Conservation (phyloP, 495 filamentous ascomycete species). For the Neurospora cerealis region DNA sequence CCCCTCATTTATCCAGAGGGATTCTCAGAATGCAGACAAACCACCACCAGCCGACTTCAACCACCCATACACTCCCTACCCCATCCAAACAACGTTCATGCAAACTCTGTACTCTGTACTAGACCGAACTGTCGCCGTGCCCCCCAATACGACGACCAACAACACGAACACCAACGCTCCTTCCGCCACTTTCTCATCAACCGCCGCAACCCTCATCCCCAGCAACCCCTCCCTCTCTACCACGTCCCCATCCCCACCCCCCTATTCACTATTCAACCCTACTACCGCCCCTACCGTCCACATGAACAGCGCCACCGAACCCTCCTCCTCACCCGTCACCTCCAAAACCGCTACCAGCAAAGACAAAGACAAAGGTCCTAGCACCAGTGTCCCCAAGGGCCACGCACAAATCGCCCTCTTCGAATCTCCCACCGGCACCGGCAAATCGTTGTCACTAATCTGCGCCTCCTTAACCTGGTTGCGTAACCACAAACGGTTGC, state of each 20-base stretch:
- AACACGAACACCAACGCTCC: neutral
- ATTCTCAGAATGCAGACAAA: neutral
- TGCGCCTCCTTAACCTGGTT: slow-evolving; percentile 92
- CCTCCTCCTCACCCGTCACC: neutral
- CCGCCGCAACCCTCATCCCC: neutral
- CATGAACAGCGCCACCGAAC: neutral
- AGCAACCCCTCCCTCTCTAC: neutral
- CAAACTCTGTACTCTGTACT: slow-evolving; percentile 71
- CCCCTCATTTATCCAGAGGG: neutral
- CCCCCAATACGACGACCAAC: neutral
- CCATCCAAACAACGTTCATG: slow-evolving; percentile 89
- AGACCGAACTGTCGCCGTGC: slow-evolving; percentile 25
- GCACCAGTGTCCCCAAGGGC: slow-evolving; percentile 30
- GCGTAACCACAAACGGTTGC: slow-evolving; percentile 65
- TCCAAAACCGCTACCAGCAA: neutral
- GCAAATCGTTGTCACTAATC: slow-evolving; percentile 95
- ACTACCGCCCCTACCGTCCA: neutral
- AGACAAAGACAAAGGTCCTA: neutral
- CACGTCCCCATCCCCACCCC: neutral
- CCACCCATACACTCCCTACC: slow-evolving; percentile 86
- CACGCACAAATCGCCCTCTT: slow-evolving; percentile 77
- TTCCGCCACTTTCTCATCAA: neutral
- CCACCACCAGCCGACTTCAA: slow-evolving; percentile 52
- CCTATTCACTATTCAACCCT: neutral
- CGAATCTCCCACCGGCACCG: slow-evolving; percentile 83